Evolutionary conservation across 768 basidiomycete genomes (phyloP), one percentile per base, ranked within the genome.

Genomic region (Cystobasidium ongulense): DNA sequence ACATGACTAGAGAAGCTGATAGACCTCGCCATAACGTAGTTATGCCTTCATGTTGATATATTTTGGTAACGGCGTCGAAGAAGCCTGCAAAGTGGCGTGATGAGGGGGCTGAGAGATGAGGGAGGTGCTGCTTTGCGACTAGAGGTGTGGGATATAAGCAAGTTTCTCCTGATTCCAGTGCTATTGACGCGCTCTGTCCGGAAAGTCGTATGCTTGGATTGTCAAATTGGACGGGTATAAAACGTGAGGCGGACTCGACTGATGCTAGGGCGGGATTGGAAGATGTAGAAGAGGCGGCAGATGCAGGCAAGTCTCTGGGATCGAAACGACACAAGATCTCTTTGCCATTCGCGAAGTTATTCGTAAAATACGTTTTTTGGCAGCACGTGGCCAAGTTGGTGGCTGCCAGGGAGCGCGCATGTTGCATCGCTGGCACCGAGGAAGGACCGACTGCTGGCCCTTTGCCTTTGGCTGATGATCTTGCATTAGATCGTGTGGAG

Each of bases 1-100:
- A 88, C 78, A 98, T 92, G 43, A 92, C 81, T 90, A 98, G 80
- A 31, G 92, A 86, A 1, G 94, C 96, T 8, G 92, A 93, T 0
- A 86, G 89, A 63, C 96, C 96, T 80, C 97, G 94, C 96, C 96
- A 99, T 0, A 99, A 82, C 0, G 93, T 94, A 57, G 86, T 83
- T 1, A 89, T 75, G 13, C 96, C 95, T 81, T 93, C 92, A 59
- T 87, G 88, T 77, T 85, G 84, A 84, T 86, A 86, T 41, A 96
- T 91, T 80, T 89, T 88, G 39, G 85, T 83, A 7, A 95, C 84
- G 1, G 92, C 91, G 80, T 92, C 91, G 79, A 86, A 85, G 80
- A 96, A 94, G 13, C 95, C 93, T 54, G 85, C 88, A 63, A 92
- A 66, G 81, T 90, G 90, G 81, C 89, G 91, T 79, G 90, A 91